Conservation (phyloP, 1,284 basidiomycete species). For the Sanghuangporus sanghuang region DNA sequence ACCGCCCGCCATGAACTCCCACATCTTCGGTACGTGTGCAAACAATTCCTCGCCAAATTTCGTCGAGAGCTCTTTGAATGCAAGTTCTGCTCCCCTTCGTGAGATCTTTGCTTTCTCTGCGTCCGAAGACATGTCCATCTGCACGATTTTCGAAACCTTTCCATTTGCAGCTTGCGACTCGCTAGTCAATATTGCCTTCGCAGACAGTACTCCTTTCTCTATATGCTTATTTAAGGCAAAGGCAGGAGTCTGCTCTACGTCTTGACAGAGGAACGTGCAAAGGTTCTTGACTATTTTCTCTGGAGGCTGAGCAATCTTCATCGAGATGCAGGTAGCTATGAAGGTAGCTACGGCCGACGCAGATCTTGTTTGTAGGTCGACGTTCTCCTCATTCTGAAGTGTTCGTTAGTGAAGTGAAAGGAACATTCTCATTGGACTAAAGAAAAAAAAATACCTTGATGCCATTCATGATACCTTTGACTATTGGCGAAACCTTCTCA, state of each 20-base stretch:
- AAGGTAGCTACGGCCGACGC: conserved; percentile 86
- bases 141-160: conserved; percentile 44
- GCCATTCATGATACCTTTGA: conserved; percentile 97
- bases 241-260: conserved; percentile 84
- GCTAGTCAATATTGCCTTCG: conserved; percentile 39
- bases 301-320: conserved; percentile 57
- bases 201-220: conserved; percentile 75
- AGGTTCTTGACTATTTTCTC: conserved; percentile 98
- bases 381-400: conserved; percentile 82
- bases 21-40: conserved; percentile 83
- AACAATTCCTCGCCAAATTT: conserved; percentile 77
- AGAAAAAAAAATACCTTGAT: conserved; percentile 67
- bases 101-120: conserved; percentile 52
- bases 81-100: conserved; percentile 81
- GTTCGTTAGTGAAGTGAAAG: background rate
- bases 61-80: conserved; percentile 75
- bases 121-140: conserved; percentile 42
- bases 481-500: conserved; percentile 92
- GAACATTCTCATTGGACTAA: conserved; percentile 1
- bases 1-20: conserved; percentile 87
- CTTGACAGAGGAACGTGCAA: conserved; percentile 95
- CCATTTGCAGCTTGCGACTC: conserved; percentile 30
- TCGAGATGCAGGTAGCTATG: conserved; percentile 77
- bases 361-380: conserved; percentile 86
- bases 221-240: conserved; percentile 65